phyloP scores from a whole-genome alignment of 1,284 basidiomycete species.

The Neonothopanus nambi region DNA sequence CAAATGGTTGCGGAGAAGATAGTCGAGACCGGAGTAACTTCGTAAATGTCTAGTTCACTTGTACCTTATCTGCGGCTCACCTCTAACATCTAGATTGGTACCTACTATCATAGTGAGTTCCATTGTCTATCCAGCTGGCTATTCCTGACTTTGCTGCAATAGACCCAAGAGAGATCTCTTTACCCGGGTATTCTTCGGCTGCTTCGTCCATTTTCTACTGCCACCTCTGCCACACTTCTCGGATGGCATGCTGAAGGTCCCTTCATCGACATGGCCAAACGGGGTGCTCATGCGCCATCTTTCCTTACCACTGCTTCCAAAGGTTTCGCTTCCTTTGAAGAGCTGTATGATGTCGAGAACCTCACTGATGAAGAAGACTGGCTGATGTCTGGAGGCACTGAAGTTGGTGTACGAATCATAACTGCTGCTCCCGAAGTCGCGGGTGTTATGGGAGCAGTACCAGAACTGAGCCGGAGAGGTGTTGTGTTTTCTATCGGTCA shows the following conservation, averaged over 20 bases:
- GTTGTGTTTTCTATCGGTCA: slow-evolving; percentile 86
- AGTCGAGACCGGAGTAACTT: slow-evolving; percentile 86
- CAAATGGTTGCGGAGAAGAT: slow-evolving; percentile 73
- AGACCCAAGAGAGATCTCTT: slow-evolving; percentile 75
- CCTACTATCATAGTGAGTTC: slow-evolving; percentile 74
- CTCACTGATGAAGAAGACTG: slow-evolving; percentile 65
- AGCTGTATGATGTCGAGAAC: slow-evolving; percentile 70
- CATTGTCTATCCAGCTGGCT: not conserved
- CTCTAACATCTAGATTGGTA: slow-evolving; percentile 48
- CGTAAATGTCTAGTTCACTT: slow-evolving; percentile 46
- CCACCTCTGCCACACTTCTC: slow-evolving; percentile 66
- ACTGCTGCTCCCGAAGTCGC: slow-evolving; percentile 86
- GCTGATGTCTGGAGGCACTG: slow-evolving; percentile 47
- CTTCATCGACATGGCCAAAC: slow-evolving; percentile 77
- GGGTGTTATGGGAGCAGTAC: slow-evolving; percentile 74
- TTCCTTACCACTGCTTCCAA: slow-evolving; percentile 66
- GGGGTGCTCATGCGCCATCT: slow-evolving; percentile 77
- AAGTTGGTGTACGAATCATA: slow-evolving; percentile 75
- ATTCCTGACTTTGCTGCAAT: not conserved
- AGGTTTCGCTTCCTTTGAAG: slow-evolving; percentile 66
- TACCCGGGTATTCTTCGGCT: slow-evolving; percentile 69
- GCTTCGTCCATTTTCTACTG: slow-evolving; percentile 62
- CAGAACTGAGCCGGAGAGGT: slow-evolving; percentile 62
- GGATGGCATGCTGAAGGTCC: slow-evolving; percentile 93
- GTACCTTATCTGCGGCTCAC: slow-evolving; percentile 9